These are phyloP conservation scores for Starmerella bombi DNA, from an alignment of 805 yeast species.

Conservation along the genomic window DNA sequence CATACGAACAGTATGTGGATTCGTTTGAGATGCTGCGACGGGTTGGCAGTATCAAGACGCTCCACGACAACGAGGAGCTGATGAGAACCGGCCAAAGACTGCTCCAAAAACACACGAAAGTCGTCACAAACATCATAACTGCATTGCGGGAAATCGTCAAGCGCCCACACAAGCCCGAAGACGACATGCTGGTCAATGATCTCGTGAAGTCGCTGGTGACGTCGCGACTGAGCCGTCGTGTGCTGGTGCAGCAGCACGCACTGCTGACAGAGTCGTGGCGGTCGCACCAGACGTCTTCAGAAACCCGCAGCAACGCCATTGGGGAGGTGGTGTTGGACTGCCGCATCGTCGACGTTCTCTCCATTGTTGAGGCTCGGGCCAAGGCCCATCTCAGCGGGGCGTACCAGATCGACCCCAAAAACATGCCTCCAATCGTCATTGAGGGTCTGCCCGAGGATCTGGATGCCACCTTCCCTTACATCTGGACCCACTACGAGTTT, in stretches of 20 bases:
- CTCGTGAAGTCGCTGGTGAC: constrained; percentile 67
- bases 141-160: constrained; percentile 61
- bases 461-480: constrained; percentile 57
- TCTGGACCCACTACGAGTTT: constrained; percentile 76
- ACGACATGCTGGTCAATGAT: constrained; percentile 51
- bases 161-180: constrained; percentile 39
- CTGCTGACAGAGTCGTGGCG: constrained; percentile 52
- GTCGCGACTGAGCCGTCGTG: constrained; percentile 78
- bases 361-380: constrained; percentile 19
- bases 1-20: constrained; percentile 77
- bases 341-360: constrained; percentile 37
- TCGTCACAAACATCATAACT: constrained; percentile 80
- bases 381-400: constrained; percentile 29
- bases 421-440: constrained; percentile 62
- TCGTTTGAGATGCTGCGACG: constrained; percentile 77
- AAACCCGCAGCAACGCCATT: constrained; percentile 23
- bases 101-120: constrained; percentile 60
- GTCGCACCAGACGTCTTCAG: constrained; percentile 34
- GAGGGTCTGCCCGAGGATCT: constrained; percentile 41
- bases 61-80: constrained; percentile 65
- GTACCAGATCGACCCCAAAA: constrained; percentile 20
- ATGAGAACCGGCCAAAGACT: constrained; percentile 50
- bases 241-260: constrained; percentile 82
- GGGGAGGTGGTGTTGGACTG: constrained; percentile 78
- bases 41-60: constrained; percentile 49